These are phyloP conservation scores for Cynanchum wilfordii DNA, from an alignment of 257 asterid species.

Conservation along the genomic window DNA sequence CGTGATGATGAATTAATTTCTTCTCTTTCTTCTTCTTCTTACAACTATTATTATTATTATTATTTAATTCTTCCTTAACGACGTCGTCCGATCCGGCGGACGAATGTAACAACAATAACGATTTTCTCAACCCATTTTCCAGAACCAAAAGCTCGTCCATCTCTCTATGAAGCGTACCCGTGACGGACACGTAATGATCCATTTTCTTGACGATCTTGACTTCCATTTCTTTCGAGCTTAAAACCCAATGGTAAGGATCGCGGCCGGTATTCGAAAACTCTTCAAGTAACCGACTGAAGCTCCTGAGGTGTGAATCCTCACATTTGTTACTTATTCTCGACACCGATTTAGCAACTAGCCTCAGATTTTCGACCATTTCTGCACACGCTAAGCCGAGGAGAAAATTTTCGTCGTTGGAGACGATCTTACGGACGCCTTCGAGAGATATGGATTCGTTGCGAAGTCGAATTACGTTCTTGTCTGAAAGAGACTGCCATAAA, in stretches of 20 bases:
- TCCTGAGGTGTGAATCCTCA: slow-evolving; percentile 50
- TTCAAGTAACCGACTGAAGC: slow-evolving; percentile 49
- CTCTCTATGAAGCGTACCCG: slow-evolving; percentile 51
- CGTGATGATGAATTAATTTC: slow-evolving; percentile 11
- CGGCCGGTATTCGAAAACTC: slow-evolving; percentile 70
- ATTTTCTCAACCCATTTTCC: slow-evolving; percentile 47
- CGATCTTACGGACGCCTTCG: slow-evolving; percentile 89
- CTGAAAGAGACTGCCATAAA: slow-evolving; percentile 74
- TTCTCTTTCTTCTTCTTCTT: slow-evolving; percentile 8
- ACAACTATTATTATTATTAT: too few relatives aligned
- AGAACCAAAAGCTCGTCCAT: slow-evolving; percentile 64
- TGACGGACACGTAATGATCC: slow-evolving; percentile 45
- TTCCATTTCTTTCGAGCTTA: slow-evolving; percentile 55
- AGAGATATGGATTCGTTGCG: slow-evolving; percentile 50
- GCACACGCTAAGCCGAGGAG: slow-evolving; percentile 74
- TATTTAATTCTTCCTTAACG: slow-evolving; percentile 32
- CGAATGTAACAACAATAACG: slow-evolving; percentile 5
- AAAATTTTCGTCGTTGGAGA: slow-evolving; percentile 75
- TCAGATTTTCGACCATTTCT: slow-evolving; percentile 65
- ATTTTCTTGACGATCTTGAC: slow-evolving; percentile 47
- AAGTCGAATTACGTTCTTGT: slow-evolving; percentile 44
- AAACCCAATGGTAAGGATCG: slow-evolving; percentile 54
- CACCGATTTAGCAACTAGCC: slow-evolving; percentile 45
- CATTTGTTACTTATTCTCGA: slow-evolving; percentile 57
- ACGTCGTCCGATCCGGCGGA: background rate